phyloP scores from a whole-genome alignment of 2,329 filamentous ascomycete genomes.

The Colletotrichum sp. region DNA sequence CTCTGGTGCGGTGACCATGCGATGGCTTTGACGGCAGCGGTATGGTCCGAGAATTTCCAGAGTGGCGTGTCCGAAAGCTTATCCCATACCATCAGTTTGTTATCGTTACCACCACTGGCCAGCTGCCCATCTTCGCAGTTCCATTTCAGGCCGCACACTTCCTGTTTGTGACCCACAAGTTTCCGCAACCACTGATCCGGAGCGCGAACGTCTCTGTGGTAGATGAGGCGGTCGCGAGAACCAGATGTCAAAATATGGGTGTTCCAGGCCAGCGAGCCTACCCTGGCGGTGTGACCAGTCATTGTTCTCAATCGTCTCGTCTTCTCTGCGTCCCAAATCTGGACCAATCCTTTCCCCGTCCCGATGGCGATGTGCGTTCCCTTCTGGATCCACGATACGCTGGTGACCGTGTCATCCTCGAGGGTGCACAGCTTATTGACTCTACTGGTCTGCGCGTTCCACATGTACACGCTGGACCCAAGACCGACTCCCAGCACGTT shows the following conservation, averaged over 20 bases:
- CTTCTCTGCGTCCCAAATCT: constrained; percentile 96
- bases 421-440: constrained; percentile 95
- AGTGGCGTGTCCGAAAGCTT: constrained; percentile 90
- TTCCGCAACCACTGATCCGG: constrained; percentile 90
- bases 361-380: constrained; percentile 96
- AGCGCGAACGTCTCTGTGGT: constrained; percentile 92
- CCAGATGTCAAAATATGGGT: constrained; percentile 96
- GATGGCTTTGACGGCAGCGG: constrained; percentile 95
- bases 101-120: constrained; percentile 96
- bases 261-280: constrained; percentile 96
- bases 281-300: constrained; percentile 93
- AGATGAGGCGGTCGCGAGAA: constrained; percentile 90
- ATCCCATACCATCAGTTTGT: constrained; percentile 99
- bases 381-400: constrained; percentile 97
- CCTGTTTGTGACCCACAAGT: constrained; percentile 94
- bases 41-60: constrained; percentile 94
- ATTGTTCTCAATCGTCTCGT: constrained; percentile 88
- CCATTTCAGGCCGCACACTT: constrained; percentile 96
- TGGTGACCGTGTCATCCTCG: constrained; percentile 92
- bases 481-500: constrained; percentile 94
- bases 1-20: constrained; percentile 97
- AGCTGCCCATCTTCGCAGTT: constrained; percentile 95
- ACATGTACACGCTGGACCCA: constrained; percentile 95
- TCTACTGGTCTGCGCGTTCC: constrained; percentile 90
- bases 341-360: constrained; percentile 90